Base-by-base conservation (phyloP, 768 basidiomycete genomes). In the Crepidotus variabilis region DNA sequence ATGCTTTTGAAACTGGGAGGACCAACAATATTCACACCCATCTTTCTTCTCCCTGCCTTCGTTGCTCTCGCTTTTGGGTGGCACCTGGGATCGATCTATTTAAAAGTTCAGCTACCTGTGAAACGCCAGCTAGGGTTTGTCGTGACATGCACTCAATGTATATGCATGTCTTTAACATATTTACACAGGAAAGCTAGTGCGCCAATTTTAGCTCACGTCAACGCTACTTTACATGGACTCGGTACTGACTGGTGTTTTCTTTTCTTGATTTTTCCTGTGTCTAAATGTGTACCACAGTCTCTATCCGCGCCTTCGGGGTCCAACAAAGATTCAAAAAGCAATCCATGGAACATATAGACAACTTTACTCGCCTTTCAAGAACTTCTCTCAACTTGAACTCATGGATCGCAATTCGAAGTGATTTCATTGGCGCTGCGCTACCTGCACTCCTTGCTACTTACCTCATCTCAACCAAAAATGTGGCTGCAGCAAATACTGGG, bases 221-320 rank as follows among this genome's bases (percentile, higher is more conserved):
- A 63, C 22, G 68, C 69, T 21, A 63, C 86, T 0, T 79, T 90
- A 35, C 68, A 76, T 56, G 87, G 87, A 5, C 61, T 86, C 18
- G 39, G 39, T 43, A 43, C 8, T 3, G 28, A 43, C n/a, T n/a
- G 39, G 3, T 20, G 14, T 5, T 16, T 43, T 3, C 11, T 16
- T 14, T 43, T 11, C 18, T 16, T 11, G 39, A 43, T 43, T 11
- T 20, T 14, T 43, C 13, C 39, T 4, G 14, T 14, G 39, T 11
- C 13, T 20, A 20, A 4, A 3, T 3, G 39, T 43, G 13, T 14
- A 11, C 39, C 11, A 16, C 11, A 80, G 80, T 69, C 18, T 79
- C 85, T 6, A 83, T 90, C 55, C 77, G 87, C 20, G 88, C 88
- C 0, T 90, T 85, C 63, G 81, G 82, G 1, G 84, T 82, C 5